Conservation (phyloP, 139 green algal species). For the Chlorella sp. region DNA sequence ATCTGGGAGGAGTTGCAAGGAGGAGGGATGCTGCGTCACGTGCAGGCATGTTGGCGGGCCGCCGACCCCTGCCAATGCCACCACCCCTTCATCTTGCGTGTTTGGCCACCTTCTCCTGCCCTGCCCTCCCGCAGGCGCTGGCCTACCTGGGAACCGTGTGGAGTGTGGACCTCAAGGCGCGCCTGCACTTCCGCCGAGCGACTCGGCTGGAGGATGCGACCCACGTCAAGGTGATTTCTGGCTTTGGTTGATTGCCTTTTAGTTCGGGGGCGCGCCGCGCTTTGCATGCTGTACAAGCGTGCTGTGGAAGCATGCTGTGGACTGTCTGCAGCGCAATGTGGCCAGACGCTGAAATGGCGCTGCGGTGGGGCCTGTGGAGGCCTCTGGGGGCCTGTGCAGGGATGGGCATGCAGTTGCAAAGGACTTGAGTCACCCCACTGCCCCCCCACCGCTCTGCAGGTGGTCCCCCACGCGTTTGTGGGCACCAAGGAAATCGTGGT, state of each 20-base stretch:
- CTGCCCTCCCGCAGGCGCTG: conserved; percentile 6
- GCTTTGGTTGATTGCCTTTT: too few relatives aligned
- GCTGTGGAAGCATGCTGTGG: too few relatives aligned
- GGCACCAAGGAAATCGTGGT: conserved; percentile 70
- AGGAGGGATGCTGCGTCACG: neutral
- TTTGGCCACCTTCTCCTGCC: neutral
- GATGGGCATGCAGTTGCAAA: too few relatives aligned
- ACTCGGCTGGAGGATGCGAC: conserved; percentile 29
- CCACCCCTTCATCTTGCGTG: too few relatives aligned
- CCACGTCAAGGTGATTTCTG: conserved; percentile 39
- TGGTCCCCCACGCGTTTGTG: conserved; percentile 68
- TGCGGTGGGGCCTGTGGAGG: too few relatives aligned
- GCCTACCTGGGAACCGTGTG: conserved; percentile 41
- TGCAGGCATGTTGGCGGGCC: neutral
- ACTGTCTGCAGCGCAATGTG: too few relatives aligned
- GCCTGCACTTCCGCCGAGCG: conserved; percentile 23
- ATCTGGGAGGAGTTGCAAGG: neutral
- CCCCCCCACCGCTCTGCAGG: too few relatives aligned
- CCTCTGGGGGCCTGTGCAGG: too few relatives aligned
- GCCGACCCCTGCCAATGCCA: neutral
- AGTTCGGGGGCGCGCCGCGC: too few relatives aligned
- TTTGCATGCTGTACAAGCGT: too few relatives aligned
- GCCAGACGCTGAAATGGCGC: too few relatives aligned
- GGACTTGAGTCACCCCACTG: too few relatives aligned
- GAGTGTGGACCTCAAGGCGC: conserved; percentile 37